Evolutionary conservation across 2,329 filamentous ascomycete genomes (phyloP), one percentile per base, ranked within the genome.

Genomic region (Bipolaris zeicola): DNA sequence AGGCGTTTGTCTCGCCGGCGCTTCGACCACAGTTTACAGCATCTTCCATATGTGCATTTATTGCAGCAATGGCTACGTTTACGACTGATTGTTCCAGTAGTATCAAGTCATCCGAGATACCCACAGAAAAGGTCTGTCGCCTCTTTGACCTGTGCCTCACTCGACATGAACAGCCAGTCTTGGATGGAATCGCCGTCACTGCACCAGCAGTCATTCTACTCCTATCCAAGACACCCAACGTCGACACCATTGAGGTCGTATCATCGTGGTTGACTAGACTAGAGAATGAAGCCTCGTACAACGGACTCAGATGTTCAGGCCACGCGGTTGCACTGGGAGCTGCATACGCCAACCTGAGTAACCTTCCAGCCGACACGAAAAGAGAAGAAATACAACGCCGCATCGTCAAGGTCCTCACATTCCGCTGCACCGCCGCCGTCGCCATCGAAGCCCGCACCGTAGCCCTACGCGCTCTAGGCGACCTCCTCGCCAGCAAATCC

Each of bases 11-110:
- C 7, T 78, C 76, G 13, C 70, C 74, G 31, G 69, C 75, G 60
- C 80, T 89, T 16, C 84, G 85, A 22, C 86, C 85, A 0, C 88
- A 90, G 55, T 79, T 90, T 20, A 80, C 89, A 3, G 85, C 85
- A 24, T 86, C 89, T 64, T 85, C 86, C 0, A 80, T 81, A 13
- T 83, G 85, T 63, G 79, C 78, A n/a, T 78, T 91, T 1, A 78
- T 89, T 10, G 71, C 67, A 31, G 62, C 67, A 18, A 61, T 75
- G 43, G 63, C 67, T 6, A 52, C 48, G 14, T 57, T 71, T 44
- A 67, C 62, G 3, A 55, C 26, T 16, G 36, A 22, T 5, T 20
- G 59, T 11, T 22, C 56, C 8, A 52, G 44, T 26, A 31, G 59
- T 1, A 24, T 49, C 5, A 57, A 51, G 53, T 39, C 37, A 33